Conservation (phyloP, 106 monocot genomes). For the Posidonia australis region DNA sequence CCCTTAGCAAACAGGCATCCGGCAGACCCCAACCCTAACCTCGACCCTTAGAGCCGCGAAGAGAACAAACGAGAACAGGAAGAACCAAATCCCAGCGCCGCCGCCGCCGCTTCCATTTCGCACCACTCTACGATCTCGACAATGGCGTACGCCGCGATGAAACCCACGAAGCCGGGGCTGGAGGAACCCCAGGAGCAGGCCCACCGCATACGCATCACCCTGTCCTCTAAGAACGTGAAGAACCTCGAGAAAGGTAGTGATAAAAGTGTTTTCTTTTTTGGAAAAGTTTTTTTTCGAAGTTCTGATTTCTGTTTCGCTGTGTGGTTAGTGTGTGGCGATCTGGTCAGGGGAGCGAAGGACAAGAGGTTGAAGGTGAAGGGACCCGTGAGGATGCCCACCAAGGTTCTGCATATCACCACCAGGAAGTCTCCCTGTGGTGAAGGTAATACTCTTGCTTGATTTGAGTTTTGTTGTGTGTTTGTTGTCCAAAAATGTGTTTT, state of each 20-base stretch:
- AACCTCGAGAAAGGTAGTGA: slow-evolving; percentile 82
- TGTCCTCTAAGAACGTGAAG: slow-evolving; percentile 73
- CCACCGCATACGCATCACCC: slow-evolving; percentile 82
- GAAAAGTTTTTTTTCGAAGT: not conserved
- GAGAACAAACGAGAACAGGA: too few relatives aligned
- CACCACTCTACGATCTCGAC: not conserved
- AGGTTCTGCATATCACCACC: slow-evolving; percentile 58
- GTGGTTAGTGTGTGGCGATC: slow-evolving; percentile 48
- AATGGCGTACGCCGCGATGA: slow-evolving; percentile 61
- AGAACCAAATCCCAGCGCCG: not conserved
- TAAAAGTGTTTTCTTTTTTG: too few relatives aligned
- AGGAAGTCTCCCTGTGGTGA: slow-evolving; percentile 63
- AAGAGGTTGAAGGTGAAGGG: slow-evolving; percentile 52
- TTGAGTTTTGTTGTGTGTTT: too few relatives aligned
- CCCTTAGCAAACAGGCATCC: too few relatives aligned
- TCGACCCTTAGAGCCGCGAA: too few relatives aligned
- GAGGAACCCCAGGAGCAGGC: slow-evolving; percentile 51
- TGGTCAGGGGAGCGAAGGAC: slow-evolving; percentile 60
- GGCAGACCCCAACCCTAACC: too few relatives aligned
- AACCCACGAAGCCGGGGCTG: slow-evolving; percentile 54
- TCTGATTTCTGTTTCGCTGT: not conserved
- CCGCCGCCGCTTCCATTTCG: too few relatives aligned
- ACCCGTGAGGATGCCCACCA: slow-evolving; percentile 65
- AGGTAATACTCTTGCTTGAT: too few relatives aligned
- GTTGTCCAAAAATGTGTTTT: too few relatives aligned